Base-by-base conservation (phyloP, 768 basidiomycete species). In the Termitomyces sp. region DNA sequence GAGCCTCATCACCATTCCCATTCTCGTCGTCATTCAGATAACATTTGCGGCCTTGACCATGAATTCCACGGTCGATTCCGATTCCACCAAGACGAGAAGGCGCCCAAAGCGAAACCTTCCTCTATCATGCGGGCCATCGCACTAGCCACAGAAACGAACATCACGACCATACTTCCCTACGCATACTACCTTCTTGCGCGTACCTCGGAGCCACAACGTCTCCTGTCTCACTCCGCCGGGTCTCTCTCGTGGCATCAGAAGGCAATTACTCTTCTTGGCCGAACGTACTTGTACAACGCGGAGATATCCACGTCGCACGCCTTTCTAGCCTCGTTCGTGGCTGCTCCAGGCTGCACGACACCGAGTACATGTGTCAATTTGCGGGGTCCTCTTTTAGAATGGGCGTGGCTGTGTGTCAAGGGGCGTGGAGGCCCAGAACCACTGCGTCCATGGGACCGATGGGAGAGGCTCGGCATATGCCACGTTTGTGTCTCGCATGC, bases 131-230 rank as follows among this genome's bases (percentile, higher is more conserved):
- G 70, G 13, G 73, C 75, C 5, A 76, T 80, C 44, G 56, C 63
- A 20, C 72, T 82, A n/a, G 78, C 76, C 0, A 70, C 68, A 36
- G 70, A 73, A 38, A 73, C 66, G 44, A 63, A 70, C 46, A 63
- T 78, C 15, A 68, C 65, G 12, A 64, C 68, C 29, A 64, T 76
- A 16, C 68, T 82, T 2, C 80, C 79, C 0, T 78, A 78, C 56
- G 74, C 75, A 0, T 79, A 71, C 60, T 80, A 81, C 64, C 77
- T 76, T 61, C 64, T 79, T 31, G 75, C 77, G 23, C 73, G 74
- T n/a, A 69, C 75, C 2, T 53, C 52, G 56, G 66, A 69, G 12
- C 65, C 71, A 31, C 63, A 66, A 18, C 68, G 75, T 6, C 64
- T 78, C 36, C 68, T 75, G 36, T 65, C 71, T 16, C 68, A 73